Evolutionary conservation across 2,329 filamentous ascomycete genomes (phyloP).

Genomic region (Arthrobotrys sphaeroides): DNA sequence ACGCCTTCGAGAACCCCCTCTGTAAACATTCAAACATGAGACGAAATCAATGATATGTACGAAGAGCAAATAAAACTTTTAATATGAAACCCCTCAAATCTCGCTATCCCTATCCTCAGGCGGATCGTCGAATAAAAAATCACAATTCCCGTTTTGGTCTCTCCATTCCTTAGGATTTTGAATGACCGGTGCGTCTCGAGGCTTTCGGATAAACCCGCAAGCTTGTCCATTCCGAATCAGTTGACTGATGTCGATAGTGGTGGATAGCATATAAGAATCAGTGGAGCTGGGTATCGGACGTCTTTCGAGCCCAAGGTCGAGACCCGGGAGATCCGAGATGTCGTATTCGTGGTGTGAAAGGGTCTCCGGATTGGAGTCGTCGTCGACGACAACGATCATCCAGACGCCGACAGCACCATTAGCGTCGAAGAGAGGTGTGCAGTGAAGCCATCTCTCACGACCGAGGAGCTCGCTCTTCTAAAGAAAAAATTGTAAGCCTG

Average conservation of each 20-base stretch:
- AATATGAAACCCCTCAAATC: not conserved
- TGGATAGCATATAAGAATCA: slow-evolving; percentile 19
- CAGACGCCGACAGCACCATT: slow-evolving; percentile 77
- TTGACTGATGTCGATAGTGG: not conserved
- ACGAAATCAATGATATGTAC: not conserved
- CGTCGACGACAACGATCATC: slow-evolving; percentile 78
- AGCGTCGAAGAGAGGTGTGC: slow-evolving; percentile 74
- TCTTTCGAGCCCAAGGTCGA: slow-evolving; percentile 15
- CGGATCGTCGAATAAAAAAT: slow-evolving; percentile 34
- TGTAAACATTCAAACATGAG: not conserved
- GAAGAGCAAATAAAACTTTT: not conserved
- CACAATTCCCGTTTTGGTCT: slow-evolving; percentile 3
- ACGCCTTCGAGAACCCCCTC: not conserved
- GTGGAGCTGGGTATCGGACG: slow-evolving; percentile 16
- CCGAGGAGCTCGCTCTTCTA: slow-evolving; percentile 63
- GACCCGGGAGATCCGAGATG: slow-evolving; percentile 22
- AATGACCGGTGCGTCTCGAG: slow-evolving; percentile 40
- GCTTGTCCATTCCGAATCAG: not conserved
- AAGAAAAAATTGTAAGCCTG: not conserved
- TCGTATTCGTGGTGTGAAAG: slow-evolving; percentile 24
- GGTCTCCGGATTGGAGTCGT: slow-evolving; percentile 21
- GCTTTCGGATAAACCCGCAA: slow-evolving; percentile 14
- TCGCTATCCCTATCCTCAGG: not conserved
- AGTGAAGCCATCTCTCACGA: slow-evolving; percentile 77
- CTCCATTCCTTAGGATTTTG: slow-evolving; percentile 37